Conservation (phyloP, 768 basidiomycete genomes). For the Rubroboletus pulcherrimus region DNA sequence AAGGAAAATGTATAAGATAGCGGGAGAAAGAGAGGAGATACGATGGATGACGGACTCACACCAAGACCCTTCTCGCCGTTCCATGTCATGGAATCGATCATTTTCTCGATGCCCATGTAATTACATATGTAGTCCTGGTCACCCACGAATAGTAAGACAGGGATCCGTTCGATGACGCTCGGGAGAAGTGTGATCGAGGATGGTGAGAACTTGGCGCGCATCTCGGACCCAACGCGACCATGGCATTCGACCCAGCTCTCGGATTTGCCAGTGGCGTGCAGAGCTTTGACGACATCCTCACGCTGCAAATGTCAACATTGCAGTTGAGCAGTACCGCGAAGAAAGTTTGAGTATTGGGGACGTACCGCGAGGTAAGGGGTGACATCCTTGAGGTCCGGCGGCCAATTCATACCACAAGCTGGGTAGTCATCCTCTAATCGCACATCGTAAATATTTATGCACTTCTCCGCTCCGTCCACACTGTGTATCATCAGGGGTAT, state of each 20-base stretch:
- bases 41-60: conserved; percentile 42
- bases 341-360: conserved; percentile 8
- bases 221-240: conserved; percentile 56
- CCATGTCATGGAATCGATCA: conserved; percentile 84
- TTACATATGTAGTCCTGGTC: conserved; percentile 98
- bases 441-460: conserved; percentile 94
- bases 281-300: conserved; percentile 69
- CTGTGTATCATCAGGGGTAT: conserved; percentile 35
- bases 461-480: conserved; percentile 65
- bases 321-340: neutral
- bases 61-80: conserved; percentile 80
- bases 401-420: conserved; percentile 98
- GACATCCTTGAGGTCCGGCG: conserved; percentile 74
- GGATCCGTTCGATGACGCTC: conserved; percentile 69
- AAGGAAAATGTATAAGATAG: neutral
- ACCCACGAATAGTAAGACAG: conserved; percentile 88
- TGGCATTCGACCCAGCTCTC: conserved; percentile 89
- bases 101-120: conserved; percentile 83
- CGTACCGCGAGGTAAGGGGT: conserved; percentile 78
- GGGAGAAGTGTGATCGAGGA: conserved; percentile 80
- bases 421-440: conserved; percentile 82
- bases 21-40: neutral
- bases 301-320: conserved; percentile 45
- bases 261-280: conserved; percentile 77
- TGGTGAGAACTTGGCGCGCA: conserved; percentile 52